A percentile compares a stretch with the other conserved stretches of the same genome.
These are phyloP conservation scores for Yamadazyma conglobata DNA, from an alignment of 1,139 yeast species.

Conservation along the genomic window DNA sequence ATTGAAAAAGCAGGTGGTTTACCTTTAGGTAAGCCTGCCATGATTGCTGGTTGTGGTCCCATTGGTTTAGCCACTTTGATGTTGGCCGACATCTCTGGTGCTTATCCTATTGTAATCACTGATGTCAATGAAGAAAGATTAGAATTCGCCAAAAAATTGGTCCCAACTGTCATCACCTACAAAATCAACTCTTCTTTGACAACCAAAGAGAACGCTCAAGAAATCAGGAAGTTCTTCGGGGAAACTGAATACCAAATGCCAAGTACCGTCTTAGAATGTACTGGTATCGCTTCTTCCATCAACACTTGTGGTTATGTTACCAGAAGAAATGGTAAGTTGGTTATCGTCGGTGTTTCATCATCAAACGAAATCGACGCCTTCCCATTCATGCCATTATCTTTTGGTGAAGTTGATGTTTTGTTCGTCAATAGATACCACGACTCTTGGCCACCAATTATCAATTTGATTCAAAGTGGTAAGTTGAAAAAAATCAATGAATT, in stretches of 20 bases:
- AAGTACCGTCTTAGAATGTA: constrained; percentile 45
- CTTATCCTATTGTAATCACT: constrained; percentile 60
- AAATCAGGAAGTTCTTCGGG: constrained; percentile 33
- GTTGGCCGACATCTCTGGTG: constrained; percentile 80
- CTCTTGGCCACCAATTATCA: constrained; percentile 48
- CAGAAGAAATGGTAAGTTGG: constrained; percentile 21
- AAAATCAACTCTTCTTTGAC: constrained; percentile 24
- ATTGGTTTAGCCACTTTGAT: constrained; percentile 80
- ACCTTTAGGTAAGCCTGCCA: constrained; percentile 68
- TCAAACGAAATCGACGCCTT: constrained; percentile 69
- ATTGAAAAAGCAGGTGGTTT: constrained; percentile 42
- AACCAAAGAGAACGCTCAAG: constrained; percentile 38
- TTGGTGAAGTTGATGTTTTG: constrained; percentile 68
- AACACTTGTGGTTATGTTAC: constrained; percentile 58
- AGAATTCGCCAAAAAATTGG: constrained; percentile 53
- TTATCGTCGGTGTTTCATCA: constrained; percentile 43
- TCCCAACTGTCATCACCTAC: constrained; percentile 55
- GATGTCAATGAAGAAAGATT: constrained; percentile 62
- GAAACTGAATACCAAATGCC: constrained; percentile 40
- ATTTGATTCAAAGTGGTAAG: constrained; percentile 36
- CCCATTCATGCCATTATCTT: constrained; percentile 63
- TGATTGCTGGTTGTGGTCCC: constrained; percentile 94
- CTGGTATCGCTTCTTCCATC: constrained; percentile 46
- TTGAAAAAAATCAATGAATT: constrained; percentile 29
- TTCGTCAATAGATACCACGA: constrained; percentile 57